Evolutionary conservation across 371 early-diverging fungal species (phyloP).

Genomic region (Actinomucor elegans): DNA sequence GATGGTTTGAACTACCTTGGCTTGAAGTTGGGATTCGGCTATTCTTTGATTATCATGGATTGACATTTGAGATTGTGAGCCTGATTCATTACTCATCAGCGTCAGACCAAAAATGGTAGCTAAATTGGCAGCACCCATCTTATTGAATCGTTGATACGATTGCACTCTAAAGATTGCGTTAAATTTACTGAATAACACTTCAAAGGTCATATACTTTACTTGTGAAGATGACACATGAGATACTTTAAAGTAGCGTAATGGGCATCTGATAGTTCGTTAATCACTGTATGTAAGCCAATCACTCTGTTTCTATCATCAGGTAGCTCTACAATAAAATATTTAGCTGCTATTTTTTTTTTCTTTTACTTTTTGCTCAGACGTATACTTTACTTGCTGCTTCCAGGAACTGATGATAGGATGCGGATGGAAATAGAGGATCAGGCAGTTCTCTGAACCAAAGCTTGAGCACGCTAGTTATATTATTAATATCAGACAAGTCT

Average conservation of each 20-base stretch:
- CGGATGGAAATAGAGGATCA: slow-evolving; percentile 75
- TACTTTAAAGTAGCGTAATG: slow-evolving; percentile 78
- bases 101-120: slow-evolving; percentile 90
- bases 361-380: no score
- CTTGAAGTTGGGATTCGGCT: slow-evolving; percentile 61
- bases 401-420: slow-evolving; percentile 65
- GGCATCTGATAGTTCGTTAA: slow-evolving; percentile 76
- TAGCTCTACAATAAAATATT: slow-evolving; percentile 12
- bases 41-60: slow-evolving; percentile 36
- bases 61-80: slow-evolving; percentile 19
- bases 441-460: slow-evolving; percentile 92
- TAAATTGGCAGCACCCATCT: slow-evolving; percentile 83
- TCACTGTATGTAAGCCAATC: slow-evolving; percentile 61
- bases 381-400: slow-evolving; percentile 61
- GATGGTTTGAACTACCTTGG: slow-evolving; percentile 60
- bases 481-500: slow-evolving; percentile 72
- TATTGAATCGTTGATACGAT: slow-evolving; percentile 69
- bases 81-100: slow-evolving; percentile 57
- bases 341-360: no score
- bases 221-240: slow-evolving; percentile 75
- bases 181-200: neutral
- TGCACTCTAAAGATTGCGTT: slow-evolving; percentile 56
- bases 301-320: slow-evolving; percentile 58
- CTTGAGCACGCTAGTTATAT: slow-evolving; percentile 82
- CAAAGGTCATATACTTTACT: slow-evolving; percentile 35